Percentiles rank a stretch among this genome's conserved stretches.
These are phyloP conservation scores for Aspergillus carlsbadensis DNA, from an alignment of 495 filamentous ascomycete genomes.

Conservation along the genomic window DNA sequence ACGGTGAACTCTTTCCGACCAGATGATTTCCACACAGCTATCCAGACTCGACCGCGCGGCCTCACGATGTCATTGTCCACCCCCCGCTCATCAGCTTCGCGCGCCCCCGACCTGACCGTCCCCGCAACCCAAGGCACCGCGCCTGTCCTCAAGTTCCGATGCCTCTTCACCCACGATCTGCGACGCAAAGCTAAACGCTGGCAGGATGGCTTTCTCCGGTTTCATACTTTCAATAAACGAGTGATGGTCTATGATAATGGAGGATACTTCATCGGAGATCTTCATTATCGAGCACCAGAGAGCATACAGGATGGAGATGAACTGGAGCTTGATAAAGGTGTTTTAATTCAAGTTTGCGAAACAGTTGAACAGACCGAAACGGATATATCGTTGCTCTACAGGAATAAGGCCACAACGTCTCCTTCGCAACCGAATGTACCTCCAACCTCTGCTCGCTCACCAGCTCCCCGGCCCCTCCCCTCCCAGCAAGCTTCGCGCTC, in stretches of 20 bases:
- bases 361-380: constrained; percentile 68
- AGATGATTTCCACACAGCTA: constrained; percentile 13
- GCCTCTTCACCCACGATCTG: constrained; percentile 83
- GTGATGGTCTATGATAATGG: constrained; percentile 86
- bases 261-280: constrained; percentile 80
- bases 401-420: constrained; percentile 41
- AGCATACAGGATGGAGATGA: constrained; percentile 76
- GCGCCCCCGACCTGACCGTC: constrained; percentile 29
- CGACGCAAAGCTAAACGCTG: constrained; percentile 85
- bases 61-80: constrained; percentile 40
- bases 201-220: constrained; percentile 87
- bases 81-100: constrained; percentile 21
- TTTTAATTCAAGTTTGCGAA: constrained; percentile 78
- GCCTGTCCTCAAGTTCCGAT: constrained; percentile 73
- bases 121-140: constrained; percentile 64
- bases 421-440: constrained; percentile 20
- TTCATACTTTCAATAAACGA: constrained; percentile 87
- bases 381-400: constrained; percentile 72
- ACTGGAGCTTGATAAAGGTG: constrained; percentile 71
- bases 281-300: constrained; percentile 70
- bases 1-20: background rate
- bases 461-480: constrained; percentile 25
- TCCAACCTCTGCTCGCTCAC: constrained; percentile 16
- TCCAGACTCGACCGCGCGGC: constrained; percentile 12
- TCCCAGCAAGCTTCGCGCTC: constrained; percentile 45